Evolutionary conservation across 352 stramenopile species (phyloP).

Genomic region (Phytopythium mirpurense): DNA sequence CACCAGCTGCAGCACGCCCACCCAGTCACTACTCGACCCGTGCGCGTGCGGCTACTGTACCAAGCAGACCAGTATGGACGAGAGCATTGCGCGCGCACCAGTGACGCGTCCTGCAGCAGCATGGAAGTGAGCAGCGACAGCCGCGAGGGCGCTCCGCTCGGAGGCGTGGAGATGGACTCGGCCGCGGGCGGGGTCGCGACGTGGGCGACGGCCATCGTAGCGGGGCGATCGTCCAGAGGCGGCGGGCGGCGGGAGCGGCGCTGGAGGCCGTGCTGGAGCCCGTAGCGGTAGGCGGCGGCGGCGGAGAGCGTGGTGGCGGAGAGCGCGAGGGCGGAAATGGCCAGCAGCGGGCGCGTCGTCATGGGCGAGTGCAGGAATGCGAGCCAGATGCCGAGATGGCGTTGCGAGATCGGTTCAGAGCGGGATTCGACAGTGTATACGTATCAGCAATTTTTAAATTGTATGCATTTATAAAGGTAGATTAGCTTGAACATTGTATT

Average conservation of each 20-base stretch:
- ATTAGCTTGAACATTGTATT: not conserved
- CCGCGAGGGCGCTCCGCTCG: conserved; percentile 7
- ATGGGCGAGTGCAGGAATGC: not conserved
- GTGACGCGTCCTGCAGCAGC: conserved; percentile 39
- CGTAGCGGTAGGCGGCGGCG: conserved; percentile 20
- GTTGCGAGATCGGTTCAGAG: not conserved
- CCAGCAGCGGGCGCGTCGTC: conserved; percentile 1
- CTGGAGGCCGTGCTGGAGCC: conserved; percentile 7
- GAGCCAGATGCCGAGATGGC: not conserved
- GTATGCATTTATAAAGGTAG: not conserved
- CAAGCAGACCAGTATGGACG: not conserved
- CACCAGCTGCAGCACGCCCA: conserved; percentile 1
- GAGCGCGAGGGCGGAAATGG: conserved; percentile 23
- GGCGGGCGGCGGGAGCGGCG: not conserved
- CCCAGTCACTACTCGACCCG: too few species aligned
- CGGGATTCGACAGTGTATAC: not conserved
- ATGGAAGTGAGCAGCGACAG: conserved; percentile 32
- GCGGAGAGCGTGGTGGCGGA: conserved; percentile 24
- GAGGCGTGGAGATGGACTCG: conserved; percentile 26
- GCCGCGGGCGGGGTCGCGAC: conserved; percentile 51
- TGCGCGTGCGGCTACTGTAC: too few species aligned
- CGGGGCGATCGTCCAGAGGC: not conserved
- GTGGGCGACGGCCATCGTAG: not conserved
- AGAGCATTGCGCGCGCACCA: conserved; percentile 18
- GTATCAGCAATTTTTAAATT: conserved; percentile 1